phyloP scores from a whole-genome alignment of 768 basidiomycete genomes.

The Hemileccinum rubropunctum region DNA sequence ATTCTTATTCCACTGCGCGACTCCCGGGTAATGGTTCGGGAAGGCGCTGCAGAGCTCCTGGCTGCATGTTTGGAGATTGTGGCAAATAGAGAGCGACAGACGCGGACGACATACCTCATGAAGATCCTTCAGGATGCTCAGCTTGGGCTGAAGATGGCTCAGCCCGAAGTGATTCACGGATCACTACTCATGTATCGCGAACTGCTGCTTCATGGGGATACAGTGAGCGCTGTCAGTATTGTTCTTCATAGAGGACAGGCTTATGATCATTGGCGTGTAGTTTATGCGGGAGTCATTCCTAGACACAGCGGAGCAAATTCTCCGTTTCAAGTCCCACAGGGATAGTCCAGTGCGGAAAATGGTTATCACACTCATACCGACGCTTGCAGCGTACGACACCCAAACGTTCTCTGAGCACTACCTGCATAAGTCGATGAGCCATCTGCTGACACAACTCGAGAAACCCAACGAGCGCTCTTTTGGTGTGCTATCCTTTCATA shows the following conservation, averaged over 20 bases:
- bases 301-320: conserved; percentile 85
- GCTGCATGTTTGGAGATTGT: conserved; percentile 91
- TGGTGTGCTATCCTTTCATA: conserved; percentile 44
- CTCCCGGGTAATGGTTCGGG: conserved; percentile 83
- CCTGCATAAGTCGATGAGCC: conserved; percentile 91
- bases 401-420: conserved; percentile 89
- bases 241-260: neutral
- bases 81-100: conserved; percentile 65
- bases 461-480: conserved; percentile 87
- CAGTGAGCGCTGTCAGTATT: conserved; percentile 51
- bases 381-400: conserved; percentile 91
- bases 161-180: conserved; percentile 90
- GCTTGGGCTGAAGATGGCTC: conserved; percentile 70
- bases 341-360: conserved; percentile 88
- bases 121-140: conserved; percentile 92
- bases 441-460: conserved; percentile 82
- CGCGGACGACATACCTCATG: conserved; percentile 60
- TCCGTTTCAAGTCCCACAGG: conserved; percentile 83
- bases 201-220: conserved; percentile 88
- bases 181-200: conserved; percentile 90
- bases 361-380: conserved; percentile 94
- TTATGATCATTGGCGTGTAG: conserved; percentile 35
- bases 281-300: conserved; percentile 88
- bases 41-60: conserved; percentile 91
- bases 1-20: conserved; percentile 90